These are phyloP conservation scores for Tricholomella constricta DNA, from an alignment of 768 basidiomycete genomes.

Conservation along the genomic window DNA sequence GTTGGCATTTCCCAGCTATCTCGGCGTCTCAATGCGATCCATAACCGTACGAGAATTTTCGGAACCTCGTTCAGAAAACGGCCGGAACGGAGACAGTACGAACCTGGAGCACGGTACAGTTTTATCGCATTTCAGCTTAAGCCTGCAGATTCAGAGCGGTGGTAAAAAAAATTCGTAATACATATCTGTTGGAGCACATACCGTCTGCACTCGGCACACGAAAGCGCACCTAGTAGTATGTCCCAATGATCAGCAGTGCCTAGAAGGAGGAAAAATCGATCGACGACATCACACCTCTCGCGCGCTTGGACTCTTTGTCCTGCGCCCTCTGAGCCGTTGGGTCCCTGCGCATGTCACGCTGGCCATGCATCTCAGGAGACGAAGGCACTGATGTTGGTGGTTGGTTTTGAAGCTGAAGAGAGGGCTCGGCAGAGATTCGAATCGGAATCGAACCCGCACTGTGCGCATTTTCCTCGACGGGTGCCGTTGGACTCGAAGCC, in stretches of 20 bases:
- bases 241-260: background rate
- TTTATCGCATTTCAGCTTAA: constrained; percentile 78
- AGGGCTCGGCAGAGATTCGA: background rate
- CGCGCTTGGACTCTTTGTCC: constrained; percentile 68
- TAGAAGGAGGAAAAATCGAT: background rate
- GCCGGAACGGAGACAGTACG: background rate
- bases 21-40: too few species aligned
- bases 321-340: constrained; percentile 44
- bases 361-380: background rate
- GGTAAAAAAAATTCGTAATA: background rate
- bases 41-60: too few species aligned
- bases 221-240: constrained; percentile 42
- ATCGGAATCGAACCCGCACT: too few species aligned
- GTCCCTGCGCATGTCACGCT: background rate
- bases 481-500: too few species aligned
- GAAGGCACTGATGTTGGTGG: background rate
- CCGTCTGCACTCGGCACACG: constrained; percentile 69
- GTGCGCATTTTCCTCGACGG: too few species aligned
- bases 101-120: constrained; percentile 60
- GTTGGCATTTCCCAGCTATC: too few species aligned
- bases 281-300: constrained; percentile 43
- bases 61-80: too few species aligned
- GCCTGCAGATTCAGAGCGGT: too few species aligned
- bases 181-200: constrained; percentile 22
- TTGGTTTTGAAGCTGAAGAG: background rate